Conservation (phyloP, 2,329 filamentous ascomycete genomes). For the Zalaria sp. region DNA sequence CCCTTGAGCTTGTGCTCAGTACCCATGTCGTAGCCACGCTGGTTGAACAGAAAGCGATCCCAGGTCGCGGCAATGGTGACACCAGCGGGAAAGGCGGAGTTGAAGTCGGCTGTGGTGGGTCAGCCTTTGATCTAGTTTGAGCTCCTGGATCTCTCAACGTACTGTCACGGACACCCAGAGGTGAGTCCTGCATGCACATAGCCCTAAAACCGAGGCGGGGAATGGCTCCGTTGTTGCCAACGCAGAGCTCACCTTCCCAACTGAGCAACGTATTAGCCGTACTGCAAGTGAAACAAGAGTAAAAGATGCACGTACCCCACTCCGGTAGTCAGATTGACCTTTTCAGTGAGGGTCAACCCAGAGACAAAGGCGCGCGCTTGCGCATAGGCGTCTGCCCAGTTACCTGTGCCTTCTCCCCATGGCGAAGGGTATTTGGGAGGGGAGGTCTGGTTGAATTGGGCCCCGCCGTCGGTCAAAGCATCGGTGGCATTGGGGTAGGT, state of each 20-base stretch:
- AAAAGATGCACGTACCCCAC: conserved; percentile 46
- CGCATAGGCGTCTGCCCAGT: conserved; percentile 62
- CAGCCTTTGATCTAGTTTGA: neutral
- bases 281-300: conserved; percentile 1
- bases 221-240: conserved; percentile 59
- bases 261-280: conserved; percentile 21
- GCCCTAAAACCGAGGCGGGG: conserved; percentile 55
- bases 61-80: conserved; percentile 74
- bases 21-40: conserved; percentile 60
- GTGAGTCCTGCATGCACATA: conserved; percentile 79
- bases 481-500: conserved; percentile 14
- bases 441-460: conserved; percentile 25
- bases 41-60: conserved; percentile 56
- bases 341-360: conserved; percentile 70
- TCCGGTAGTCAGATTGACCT: conserved; percentile 90
- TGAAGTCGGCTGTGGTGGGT: conserved; percentile 47
- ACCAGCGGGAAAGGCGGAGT: conserved; percentile 67
- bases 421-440: conserved; percentile 72
- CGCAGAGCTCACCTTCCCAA: conserved; percentile 58
- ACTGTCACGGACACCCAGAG: conserved; percentile 61
- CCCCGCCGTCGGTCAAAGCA: conserved; percentile 13
- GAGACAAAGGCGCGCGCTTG: conserved; percentile 70
- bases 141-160: conserved; percentile 10
- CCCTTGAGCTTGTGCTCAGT: conserved; percentile 62
- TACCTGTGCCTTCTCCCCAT: conserved; percentile 63